These are phyloP conservation scores for Picea engelmannii DNA, from an alignment of 83 land plant species.

Conservation along the genomic window DNA sequence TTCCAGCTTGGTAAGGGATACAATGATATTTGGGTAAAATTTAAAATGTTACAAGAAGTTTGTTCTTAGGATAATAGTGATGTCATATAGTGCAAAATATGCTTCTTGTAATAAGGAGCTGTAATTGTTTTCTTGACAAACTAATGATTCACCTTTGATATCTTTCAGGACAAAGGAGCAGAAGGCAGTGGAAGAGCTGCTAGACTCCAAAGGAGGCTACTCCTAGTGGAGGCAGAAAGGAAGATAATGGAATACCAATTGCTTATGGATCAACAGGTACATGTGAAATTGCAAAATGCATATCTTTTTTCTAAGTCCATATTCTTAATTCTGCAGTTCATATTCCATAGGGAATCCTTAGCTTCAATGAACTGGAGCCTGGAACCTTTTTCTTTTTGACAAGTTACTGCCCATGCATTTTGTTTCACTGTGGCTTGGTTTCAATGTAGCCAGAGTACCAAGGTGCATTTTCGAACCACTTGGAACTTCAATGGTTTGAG, in stretches of 20 bases:
- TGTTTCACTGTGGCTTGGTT: too few relatives aligned
- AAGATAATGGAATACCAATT: slow-evolving; percentile 63
- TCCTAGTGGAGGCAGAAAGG: slow-evolving; percentile 82
- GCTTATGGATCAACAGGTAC: slow-evolving; percentile 37
- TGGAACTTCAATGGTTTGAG: too few relatives aligned
- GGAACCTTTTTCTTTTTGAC: too few relatives aligned
- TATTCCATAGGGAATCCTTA: too few relatives aligned
- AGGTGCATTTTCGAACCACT: too few relatives aligned
- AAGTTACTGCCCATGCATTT: too few relatives aligned
- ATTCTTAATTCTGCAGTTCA: too few relatives aligned
- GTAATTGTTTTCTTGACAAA: background rate
- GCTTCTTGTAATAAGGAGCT: background rate
- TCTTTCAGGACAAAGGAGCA: slow-evolving; percentile 74
- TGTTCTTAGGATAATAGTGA: background rate
- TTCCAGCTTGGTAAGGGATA: background rate
- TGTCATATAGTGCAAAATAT: background rate
- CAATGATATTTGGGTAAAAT: background rate
- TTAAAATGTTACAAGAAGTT: background rate
- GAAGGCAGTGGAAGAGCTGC: slow-evolving; percentile 91
- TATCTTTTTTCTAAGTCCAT: too few relatives aligned
- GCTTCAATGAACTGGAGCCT: too few relatives aligned
- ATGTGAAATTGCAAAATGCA: too few relatives aligned
- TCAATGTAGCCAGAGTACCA: too few relatives aligned
- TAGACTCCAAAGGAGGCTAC: slow-evolving; percentile 78
- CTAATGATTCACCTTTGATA: background rate